Percentiles rank a stretch among this genome's conserved stretches.
These are phyloP conservation scores for Coniochaeta pulveracea DNA, from an alignment of 2,329 filamentous ascomycete genomes.

Conservation along the genomic window DNA sequence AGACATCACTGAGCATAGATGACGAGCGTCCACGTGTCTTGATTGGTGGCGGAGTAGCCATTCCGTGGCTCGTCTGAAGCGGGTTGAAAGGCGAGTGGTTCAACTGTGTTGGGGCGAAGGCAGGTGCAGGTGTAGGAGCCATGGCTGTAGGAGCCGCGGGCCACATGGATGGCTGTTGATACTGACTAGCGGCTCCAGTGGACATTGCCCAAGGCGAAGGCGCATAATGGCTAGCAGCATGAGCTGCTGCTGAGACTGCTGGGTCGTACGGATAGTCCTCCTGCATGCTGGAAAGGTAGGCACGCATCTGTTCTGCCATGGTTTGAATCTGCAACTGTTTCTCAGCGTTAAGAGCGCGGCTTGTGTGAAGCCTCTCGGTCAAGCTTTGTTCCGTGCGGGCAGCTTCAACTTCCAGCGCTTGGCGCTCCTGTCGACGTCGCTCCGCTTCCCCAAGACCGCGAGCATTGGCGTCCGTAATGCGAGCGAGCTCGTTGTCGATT, in stretches of 20 bases:
- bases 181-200: conserved; percentile 20
- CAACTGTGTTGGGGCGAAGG: conserved; percentile 13
- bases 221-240: conserved; percentile 11
- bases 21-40: conserved; percentile 48
- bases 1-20: conserved; percentile 56
- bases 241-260: neutral
- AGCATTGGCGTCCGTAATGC: conserved; percentile 57
- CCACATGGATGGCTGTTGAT: conserved; percentile 25
- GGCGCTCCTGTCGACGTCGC: conserved; percentile 40
- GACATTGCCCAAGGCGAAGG: conserved; percentile 9
- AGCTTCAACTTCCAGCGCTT: conserved; percentile 33
- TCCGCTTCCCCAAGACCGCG: conserved; percentile 54
- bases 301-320: conserved; percentile 22
- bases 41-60: conserved; percentile 11
- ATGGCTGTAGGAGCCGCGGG: conserved; percentile 14
- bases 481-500: conserved; percentile 60
- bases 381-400: conserved; percentile 32
- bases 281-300: conserved; percentile 29
- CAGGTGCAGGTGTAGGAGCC: conserved; percentile 20
- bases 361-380: conserved; percentile 23
- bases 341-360: conserved; percentile 22
- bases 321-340: conserved; percentile 28
- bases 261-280: conserved; percentile 26
- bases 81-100: conserved; percentile 10
- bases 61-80: conserved; percentile 6